These are phyloP conservation scores for Plasmodium relictum DNA, from an alignment of 169 alveolate genomes.

Conservation along the genomic window DNA sequence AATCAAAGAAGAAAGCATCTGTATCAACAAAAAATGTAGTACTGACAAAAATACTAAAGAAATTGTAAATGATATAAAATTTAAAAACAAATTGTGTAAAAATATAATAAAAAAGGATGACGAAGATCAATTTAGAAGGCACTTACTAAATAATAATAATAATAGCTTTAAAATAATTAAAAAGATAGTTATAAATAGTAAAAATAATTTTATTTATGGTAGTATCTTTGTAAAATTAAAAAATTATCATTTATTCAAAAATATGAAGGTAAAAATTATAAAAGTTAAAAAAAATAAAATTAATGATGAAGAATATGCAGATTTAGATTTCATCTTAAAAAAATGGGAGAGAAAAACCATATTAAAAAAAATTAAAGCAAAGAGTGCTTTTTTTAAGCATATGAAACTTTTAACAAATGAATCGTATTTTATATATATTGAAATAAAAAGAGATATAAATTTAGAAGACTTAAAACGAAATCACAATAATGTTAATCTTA, in stretches of 20 bases:
- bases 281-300: constrained; percentile 35
- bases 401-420: constrained; percentile 21
- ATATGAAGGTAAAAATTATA: constrained; percentile 30
- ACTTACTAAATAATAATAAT: background rate
- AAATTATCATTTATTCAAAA: constrained; percentile 22
- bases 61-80: no score
- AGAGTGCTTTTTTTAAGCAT: constrained; percentile 47
- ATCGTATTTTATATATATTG: constrained; percentile 14
- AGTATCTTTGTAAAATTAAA: constrained; percentile 52
- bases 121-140: background rate
- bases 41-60: background rate
- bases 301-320: background rate
- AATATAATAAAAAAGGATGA: background rate
- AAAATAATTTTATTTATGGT: constrained; percentile 31
- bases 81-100: background rate
- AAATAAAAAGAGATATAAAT: constrained; percentile 5
- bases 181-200: constrained; percentile 34
- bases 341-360: constrained; percentile 19
- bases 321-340: constrained; percentile 25
- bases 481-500: no score
- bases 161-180: constrained; percentile 15
- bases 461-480: background rate
- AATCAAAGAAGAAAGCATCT: no score
- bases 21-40: no score
- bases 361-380: constrained; percentile 34